Percentiles rank a stretch among this genome's conserved stretches.
Conservation (phyloP, 176 grass and related monocot genomes). For the Aegilops bicornis region DNA sequence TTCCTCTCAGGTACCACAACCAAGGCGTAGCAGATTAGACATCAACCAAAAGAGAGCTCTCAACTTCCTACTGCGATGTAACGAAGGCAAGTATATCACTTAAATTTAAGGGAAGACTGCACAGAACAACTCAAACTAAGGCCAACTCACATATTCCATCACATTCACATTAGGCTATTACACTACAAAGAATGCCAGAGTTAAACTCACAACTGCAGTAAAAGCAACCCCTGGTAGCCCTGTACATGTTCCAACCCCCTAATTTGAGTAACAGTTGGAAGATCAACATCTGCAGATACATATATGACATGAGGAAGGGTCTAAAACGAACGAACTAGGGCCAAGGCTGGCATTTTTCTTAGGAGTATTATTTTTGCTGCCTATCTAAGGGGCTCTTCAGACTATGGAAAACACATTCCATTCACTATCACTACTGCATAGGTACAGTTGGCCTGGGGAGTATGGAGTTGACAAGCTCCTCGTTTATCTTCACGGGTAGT, state of each 20-base stretch:
- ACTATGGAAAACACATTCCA: slow-evolving; percentile 31
- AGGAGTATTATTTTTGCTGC: slow-evolving; percentile 33
- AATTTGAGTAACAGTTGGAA: slow-evolving; percentile 15
- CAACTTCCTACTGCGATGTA: background rate
- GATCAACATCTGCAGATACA: slow-evolving; percentile 24
- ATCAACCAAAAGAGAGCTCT: too few relatives aligned
- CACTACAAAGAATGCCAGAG: slow-evolving; percentile 38
- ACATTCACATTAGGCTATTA: slow-evolving; percentile 25
- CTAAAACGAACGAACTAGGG: slow-evolving; percentile 44
- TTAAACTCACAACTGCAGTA: slow-evolving; percentile 1
- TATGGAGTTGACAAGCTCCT: slow-evolving; percentile 88
- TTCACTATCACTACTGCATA: slow-evolving; percentile 62
- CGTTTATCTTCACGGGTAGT: slow-evolving; percentile 87
- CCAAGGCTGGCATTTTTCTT: slow-evolving; percentile 36
- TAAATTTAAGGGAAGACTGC: background rate
- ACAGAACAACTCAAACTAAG: background rate
- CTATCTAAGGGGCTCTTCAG: slow-evolving; percentile 47
- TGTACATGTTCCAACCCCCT: slow-evolving; percentile 30
- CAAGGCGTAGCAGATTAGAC: too few relatives aligned
- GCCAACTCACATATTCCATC: slow-evolving; percentile 13
- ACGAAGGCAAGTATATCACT: background rate
- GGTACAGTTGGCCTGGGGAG: slow-evolving; percentile 72
- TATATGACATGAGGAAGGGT: slow-evolving; percentile 5
- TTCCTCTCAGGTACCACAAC: too few relatives aligned
- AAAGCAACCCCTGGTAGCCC: slow-evolving; percentile 19